These are phyloP conservation scores for Fraxinus ornus DNA, from an alignment of 305 asterid species.

Conservation along the genomic window DNA sequence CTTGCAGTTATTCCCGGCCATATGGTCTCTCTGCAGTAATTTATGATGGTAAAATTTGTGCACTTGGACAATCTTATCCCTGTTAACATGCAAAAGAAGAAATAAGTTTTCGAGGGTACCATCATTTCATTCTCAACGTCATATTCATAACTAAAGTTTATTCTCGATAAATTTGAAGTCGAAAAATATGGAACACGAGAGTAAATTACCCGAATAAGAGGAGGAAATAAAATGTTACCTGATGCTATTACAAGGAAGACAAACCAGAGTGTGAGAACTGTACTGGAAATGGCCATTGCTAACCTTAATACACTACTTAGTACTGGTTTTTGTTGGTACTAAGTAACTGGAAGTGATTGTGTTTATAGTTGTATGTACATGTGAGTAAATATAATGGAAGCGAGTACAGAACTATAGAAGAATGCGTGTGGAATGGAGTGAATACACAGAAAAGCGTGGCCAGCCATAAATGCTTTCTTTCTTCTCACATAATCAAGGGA, in stretches of 20 bases:
- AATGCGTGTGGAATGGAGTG: conserved; percentile 47
- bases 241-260: conserved; percentile 37
- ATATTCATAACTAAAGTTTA: background rate
- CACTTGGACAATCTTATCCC: conserved; percentile 33
- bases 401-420: conserved; percentile 27
- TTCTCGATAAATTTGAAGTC: background rate
- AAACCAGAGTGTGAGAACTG: conserved; percentile 21
- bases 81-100: conserved; percentile 20
- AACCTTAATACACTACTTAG: background rate
- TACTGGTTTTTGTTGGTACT: background rate
- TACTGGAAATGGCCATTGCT: conserved; percentile 29
- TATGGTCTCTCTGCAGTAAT: conserved; percentile 58
- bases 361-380: background rate
- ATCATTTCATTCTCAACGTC: background rate
- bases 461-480: conserved; percentile 46
- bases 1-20: conserved; percentile 62
- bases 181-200: background rate
- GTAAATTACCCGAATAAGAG: background rate
- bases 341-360: background rate
- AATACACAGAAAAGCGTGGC: conserved; percentile 19
- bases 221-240: conserved; percentile 30
- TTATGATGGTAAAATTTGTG: conserved; percentile 49
- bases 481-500: conserved; percentile 48
- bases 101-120: background rate
- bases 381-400: background rate